phyloP scores from a whole-genome alignment of 2,329 filamentous ascomycete species.

The Arthrobotrys iridis region DNA sequence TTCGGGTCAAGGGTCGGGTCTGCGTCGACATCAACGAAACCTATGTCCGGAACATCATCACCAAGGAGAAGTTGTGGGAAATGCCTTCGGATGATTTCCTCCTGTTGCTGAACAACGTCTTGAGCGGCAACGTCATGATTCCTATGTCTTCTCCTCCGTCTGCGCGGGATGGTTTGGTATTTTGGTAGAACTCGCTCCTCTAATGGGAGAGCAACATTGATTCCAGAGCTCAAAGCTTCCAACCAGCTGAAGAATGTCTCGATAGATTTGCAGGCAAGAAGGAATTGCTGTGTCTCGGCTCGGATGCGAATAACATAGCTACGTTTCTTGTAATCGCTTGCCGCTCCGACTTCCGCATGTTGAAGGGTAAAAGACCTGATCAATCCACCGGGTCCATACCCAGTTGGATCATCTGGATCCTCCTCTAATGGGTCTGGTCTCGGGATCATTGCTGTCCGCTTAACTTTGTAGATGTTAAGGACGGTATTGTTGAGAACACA shows the following conservation, averaged over 20 bases:
- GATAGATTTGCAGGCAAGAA: constrained; percentile 73
- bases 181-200: constrained; percentile 75
- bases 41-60: constrained; percentile 21
- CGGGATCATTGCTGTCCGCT: constrained; percentile 60
- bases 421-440: constrained; percentile 44
- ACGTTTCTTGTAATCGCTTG: constrained; percentile 76
- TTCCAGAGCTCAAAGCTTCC: constrained; percentile 75
- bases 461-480: constrained; percentile 72
- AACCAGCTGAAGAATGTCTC: constrained; percentile 75
- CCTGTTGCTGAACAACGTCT: constrained; percentile 54
- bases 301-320: constrained; percentile 76
- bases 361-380: constrained; percentile 76
- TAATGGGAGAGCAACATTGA: constrained; percentile 75
- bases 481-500: constrained; percentile 75
- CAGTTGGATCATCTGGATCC: constrained; percentile 52
- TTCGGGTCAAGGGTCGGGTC: constrained; percentile 38
- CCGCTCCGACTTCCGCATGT: constrained; percentile 78
- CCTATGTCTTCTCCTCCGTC: constrained; percentile 53
- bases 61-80: constrained; percentile 49
- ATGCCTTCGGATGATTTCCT: constrained; percentile 54
- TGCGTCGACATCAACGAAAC: constrained; percentile 1
- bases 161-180: constrained; percentile 70
- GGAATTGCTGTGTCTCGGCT: constrained; percentile 77
- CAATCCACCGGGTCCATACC: constrained; percentile 64
- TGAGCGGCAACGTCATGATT: constrained; percentile 12